Evolutionary conservation across 176 grass and related monocot species (phyloP).

Genomic region (Cymbopogon citratus): DNA sequence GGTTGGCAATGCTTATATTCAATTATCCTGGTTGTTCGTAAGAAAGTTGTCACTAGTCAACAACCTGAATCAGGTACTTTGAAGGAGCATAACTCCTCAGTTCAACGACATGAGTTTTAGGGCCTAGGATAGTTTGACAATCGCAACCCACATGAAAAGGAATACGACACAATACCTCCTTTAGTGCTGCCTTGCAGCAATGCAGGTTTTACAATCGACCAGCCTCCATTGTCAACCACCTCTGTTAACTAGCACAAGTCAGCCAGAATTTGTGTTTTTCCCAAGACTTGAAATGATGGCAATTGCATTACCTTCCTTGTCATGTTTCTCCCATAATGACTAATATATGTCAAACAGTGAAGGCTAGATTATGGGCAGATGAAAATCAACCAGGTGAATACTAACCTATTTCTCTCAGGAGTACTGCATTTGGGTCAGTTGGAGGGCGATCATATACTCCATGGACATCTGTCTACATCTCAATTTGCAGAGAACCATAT

Average conservation of each 20-base stretch:
- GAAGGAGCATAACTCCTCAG: not conserved
- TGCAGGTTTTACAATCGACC: constrained; percentile 67
- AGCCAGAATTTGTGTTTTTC: not conserved
- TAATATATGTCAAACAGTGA: not conserved
- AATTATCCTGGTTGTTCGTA: not conserved
- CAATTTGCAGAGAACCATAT: constrained; percentile 31
- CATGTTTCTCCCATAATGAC: not conserved
- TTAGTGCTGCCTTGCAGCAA: constrained; percentile 38
- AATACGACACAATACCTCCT: constrained; percentile 33
- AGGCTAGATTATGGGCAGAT: not conserved
- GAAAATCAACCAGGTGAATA: constrained; percentile 17
- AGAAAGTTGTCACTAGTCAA: not conserved
- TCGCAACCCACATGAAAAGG: not conserved
- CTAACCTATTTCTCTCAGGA: constrained; percentile 86
- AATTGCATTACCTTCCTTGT: not conserved
- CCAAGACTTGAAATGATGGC: not conserved
- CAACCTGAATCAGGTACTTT: constrained; percentile 10
- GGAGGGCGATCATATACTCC: constrained; percentile 96
- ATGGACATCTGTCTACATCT: constrained; percentile 84
- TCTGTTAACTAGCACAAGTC: constrained; percentile 36
- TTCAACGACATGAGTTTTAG: not conserved
- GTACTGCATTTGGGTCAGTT: constrained; percentile 72
- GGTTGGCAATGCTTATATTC: not conserved
- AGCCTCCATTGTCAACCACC: constrained; percentile 69
- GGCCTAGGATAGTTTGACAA: not conserved